Conservation (phyloP, 2,329 filamentous ascomycete species). For the Dactylonectria estremocensis region DNA sequence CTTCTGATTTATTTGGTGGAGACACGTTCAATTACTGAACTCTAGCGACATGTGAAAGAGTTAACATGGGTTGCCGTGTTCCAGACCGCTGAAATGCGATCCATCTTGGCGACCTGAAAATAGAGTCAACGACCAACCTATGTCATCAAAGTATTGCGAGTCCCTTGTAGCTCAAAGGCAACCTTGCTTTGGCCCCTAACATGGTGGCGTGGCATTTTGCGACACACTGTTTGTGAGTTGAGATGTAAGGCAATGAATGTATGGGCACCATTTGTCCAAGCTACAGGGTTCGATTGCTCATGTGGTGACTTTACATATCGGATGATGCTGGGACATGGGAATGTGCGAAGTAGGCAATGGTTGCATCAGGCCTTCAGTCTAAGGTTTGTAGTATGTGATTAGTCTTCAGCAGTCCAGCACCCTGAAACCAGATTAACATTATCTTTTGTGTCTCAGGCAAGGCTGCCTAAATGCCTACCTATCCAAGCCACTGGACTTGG, state of each 20-base stretch:
- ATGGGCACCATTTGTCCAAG: not conserved
- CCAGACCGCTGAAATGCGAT: not conserved
- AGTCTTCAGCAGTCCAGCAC: not conserved
- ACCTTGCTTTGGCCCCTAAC: constrained; percentile 9
- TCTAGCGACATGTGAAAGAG: not conserved
- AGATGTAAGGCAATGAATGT: not conserved
- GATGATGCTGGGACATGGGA: not conserved
- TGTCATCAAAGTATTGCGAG: not conserved
- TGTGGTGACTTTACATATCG: not conserved
- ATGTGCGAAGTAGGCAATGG: not conserved
- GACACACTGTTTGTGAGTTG: not conserved
- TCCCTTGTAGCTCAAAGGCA: not conserved
- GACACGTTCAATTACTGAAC: not conserved
- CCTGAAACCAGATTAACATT: not conserved
- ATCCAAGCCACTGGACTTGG: not conserved
- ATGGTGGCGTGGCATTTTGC: not conserved
- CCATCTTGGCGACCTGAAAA: not conserved
- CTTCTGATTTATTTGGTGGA: not conserved
- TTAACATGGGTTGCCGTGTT: not conserved
- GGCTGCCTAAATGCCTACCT: not conserved
- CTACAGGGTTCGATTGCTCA: not conserved
- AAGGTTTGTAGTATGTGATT: constrained; percentile 7
- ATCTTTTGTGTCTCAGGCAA: not conserved
- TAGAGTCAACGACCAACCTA: not conserved
- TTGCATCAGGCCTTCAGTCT: not conserved